Conservation (phyloP, 1,284 basidiomycete genomes). For the Sphagnurus paluster region DNA sequence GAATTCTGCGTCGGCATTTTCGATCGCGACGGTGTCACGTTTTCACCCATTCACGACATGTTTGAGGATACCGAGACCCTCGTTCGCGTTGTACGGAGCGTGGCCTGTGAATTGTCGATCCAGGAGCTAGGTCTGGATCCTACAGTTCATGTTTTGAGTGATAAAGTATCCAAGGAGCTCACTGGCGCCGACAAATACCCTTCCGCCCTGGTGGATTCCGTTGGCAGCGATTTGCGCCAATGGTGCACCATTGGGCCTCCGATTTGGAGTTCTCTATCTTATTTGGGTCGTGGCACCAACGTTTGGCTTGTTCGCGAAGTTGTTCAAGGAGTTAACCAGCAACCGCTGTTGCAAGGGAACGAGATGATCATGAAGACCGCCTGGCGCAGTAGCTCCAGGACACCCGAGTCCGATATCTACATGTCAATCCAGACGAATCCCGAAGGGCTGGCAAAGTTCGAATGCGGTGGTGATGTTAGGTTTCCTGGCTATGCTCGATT, state of each 20-base stretch:
- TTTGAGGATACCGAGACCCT: slow-evolving; percentile 14
- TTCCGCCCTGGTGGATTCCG: slow-evolving; percentile 4
- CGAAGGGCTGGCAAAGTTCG: slow-evolving; percentile 11
- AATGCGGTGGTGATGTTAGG: slow-evolving; percentile 9
- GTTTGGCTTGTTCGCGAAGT: slow-evolving; percentile 9
- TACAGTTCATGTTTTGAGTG: slow-evolving; percentile 8
- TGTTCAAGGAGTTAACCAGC: background rate
- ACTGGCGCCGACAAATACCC: slow-evolving; percentile 5
- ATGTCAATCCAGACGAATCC: slow-evolving; percentile 5
- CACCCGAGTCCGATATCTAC: slow-evolving; percentile 10
- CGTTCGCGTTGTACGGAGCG: slow-evolving; percentile 18
- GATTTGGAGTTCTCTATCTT: slow-evolving; percentile 19
- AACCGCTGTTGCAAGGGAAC: background rate
- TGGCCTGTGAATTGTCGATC: slow-evolving; percentile 15
- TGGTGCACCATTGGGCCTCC: slow-evolving; percentile 20
- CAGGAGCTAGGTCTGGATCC: slow-evolving; percentile 19
- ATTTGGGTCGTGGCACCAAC: slow-evolving; percentile 17
- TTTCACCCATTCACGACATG: slow-evolving; percentile 20
- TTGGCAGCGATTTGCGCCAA: slow-evolving; percentile 1
- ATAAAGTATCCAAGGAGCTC: slow-evolving; percentile 1
- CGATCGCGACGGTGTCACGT: slow-evolving; percentile 19
- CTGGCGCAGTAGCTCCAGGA: slow-evolving; percentile 6
- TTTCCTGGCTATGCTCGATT: background rate
- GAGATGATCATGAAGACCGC: slow-evolving; percentile 6
- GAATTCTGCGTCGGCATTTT: slow-evolving; percentile 21